Base-by-base conservation (phyloP, 495 filamentous ascomycete genomes). In the Penicillium turbatum region DNA sequence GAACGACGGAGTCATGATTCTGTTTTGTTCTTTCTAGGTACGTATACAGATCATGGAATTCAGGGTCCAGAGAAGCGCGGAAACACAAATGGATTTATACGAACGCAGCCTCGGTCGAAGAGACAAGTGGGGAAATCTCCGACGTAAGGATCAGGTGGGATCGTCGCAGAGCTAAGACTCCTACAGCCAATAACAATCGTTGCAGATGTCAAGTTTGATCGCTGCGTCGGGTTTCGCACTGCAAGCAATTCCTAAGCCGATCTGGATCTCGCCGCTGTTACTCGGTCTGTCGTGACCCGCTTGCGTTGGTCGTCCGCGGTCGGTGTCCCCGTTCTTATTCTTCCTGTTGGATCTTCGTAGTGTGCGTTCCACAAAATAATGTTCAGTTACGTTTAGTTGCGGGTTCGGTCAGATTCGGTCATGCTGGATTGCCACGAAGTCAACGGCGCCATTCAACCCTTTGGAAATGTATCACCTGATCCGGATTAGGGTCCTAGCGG, bases 1-100 rank as follows among this genome's bases (percentile, higher is more conserved):
- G 48, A 62, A 64, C n/a, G 51, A 57, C 15, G 49, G 12, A 13
- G 50, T 44, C 63, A 64, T 65, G 27, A 34, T 55, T 19, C 4
- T 30, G 21, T 10, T 27, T 36, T 26, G 5, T 13, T 24, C 6
- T 21, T 35, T 13, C 32, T 12, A 9, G 32, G 35, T 15, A n/a
- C n/a, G n/a, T n/a, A 15, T 37, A n/a, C 35, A 37, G n/a, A 1
- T 37, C 11, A 16, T 37, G 34, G 10, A 29, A n/a, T 17, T 34
- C n/a, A 12, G 29, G 10, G 2, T 41, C 6, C 9, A 3, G 11
- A 27, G 13, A 6, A 32, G 8, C 11, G 21, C 3, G 21, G 32
- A 27, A n/a, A 36, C 2, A 4, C 29, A 51, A 13, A 0, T 17
- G 13, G 2, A n/a, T 1, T 51, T 43, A 51, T 51, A 51, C 13